Evolutionary conservation across 257 asterid species (phyloP), one percentile per base, ranked within the genome.

Genomic region (Salvia miltiorrhiza): DNA sequence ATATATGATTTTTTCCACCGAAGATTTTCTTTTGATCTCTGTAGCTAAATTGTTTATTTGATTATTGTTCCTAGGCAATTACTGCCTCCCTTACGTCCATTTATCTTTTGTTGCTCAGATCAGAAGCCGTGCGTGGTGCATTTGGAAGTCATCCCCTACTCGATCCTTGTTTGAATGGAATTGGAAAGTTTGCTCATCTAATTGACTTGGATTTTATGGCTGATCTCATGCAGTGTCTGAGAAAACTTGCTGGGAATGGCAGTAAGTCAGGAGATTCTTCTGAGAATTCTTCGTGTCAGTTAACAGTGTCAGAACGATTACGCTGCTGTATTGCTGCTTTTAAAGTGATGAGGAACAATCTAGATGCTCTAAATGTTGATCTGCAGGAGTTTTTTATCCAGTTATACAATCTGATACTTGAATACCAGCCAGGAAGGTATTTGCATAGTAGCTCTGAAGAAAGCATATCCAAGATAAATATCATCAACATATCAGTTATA

Each of bases 241-340:
- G 96, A 69, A 87, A 81, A 86, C 97, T 94, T 73, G 93, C 96
- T 55, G 89, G 93, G 60, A 83, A 67, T 35, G 86, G 85, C 45
- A 69, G 71, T 69, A 79, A 74, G 73, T 56, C 32, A 0, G 86
- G 58, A 63, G 87, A 79, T 70, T 71, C 83, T 45, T 74, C 84
- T 13, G 87, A 66, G 77, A 81, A 69, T 62, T 70, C 52, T 68
- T 69, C 80, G 26, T 80, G 82, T 72, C 79, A 59, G 37, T 63
- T 93, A 71, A 87, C 96, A 23, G 93, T 90, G 52, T 79, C 93
- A 7, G 97, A 91, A 73, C 79, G 96, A 40, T 75, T 94, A 80
- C 86, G 86, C 17, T 94, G 99, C 84, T 94, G 99, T 84, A 87
- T 94, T 77, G 92, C 85, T 52, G 96, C 99, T 63, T 94, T 91